phyloP scores from a whole-genome alignment of 164 flowering plant species.

The Dillenia turbinata region DNA sequence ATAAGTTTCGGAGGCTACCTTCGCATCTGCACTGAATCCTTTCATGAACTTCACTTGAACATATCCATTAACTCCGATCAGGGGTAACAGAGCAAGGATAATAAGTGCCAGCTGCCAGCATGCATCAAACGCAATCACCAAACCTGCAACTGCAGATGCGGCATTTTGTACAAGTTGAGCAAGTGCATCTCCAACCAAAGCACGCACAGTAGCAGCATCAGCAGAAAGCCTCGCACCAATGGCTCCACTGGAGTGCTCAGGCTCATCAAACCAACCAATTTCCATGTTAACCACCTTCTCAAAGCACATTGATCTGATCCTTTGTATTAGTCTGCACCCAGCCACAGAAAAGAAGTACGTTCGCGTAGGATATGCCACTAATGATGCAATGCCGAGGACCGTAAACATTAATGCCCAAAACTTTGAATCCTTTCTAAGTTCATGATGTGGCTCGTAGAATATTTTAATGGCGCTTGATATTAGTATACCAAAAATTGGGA shows the following conservation, averaged over 20 bases:
- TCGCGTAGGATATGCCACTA: neutral
- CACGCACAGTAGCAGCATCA: constrained; percentile 11
- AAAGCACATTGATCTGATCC: constrained; percentile 6
- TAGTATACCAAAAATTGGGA: constrained; percentile 45
- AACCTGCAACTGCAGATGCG: constrained; percentile 9
- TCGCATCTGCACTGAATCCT: constrained; percentile 11
- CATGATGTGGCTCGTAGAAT: constrained; percentile 33
- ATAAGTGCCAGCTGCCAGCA: constrained; percentile 12
- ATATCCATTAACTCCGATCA: constrained; percentile 9
- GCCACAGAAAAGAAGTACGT: constrained; percentile 9
- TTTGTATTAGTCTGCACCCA: constrained; percentile 5
- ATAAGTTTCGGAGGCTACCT: neutral
- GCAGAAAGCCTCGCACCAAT: constrained; percentile 10
- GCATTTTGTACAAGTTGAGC: constrained; percentile 5
- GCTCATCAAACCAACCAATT: constrained; percentile 5
- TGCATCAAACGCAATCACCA: constrained; percentile 5
- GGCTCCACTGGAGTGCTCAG: constrained; percentile 11
- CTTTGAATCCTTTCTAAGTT: constrained; percentile 37
- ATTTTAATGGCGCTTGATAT: constrained; percentile 35
- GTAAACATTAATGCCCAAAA: constrained; percentile 22
- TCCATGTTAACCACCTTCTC: constrained; percentile 8
- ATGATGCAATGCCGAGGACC: constrained; percentile 1
- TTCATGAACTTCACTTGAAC: constrained; percentile 7
- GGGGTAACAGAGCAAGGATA: constrained; percentile 7
- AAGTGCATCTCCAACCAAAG: constrained; percentile 9